phyloP scores from a whole-genome alignment of 2,329 filamentous ascomycete species.

The Pestalotiopsis sp. region DNA sequence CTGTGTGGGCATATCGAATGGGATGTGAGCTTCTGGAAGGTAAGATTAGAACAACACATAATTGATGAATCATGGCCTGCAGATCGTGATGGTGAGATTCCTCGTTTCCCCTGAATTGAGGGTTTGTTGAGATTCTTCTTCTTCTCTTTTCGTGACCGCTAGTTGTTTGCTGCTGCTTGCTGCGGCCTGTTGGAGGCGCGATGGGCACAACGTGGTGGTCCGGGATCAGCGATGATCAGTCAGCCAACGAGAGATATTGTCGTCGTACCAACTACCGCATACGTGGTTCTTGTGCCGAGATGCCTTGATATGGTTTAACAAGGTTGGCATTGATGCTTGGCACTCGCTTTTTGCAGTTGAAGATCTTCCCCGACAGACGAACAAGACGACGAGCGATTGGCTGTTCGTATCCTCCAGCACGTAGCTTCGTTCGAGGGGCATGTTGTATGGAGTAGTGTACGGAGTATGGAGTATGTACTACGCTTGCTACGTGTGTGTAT shows the following conservation, averaged over 20 bases:
- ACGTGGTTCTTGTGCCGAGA: not conserved
- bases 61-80: not conserved
- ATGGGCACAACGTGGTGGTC: slow-evolving; percentile 7
- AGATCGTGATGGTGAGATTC: not conserved
- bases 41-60: not conserved
- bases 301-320: not conserved
- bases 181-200: not conserved
- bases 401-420: not conserved
- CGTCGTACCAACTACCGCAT: not conserved
- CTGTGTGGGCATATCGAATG: not conserved
- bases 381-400: not conserved
- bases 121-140: not conserved
- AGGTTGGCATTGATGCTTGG: not conserved
- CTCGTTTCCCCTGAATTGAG: not conserved
- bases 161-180: not conserved
- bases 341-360: not conserved
- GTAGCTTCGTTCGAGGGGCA: too few species aligned
- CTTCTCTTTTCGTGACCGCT: not conserved
- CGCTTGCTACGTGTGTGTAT: not conserved
- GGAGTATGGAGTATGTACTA: not conserved
- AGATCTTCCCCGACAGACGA: not conserved
- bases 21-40: not conserved
- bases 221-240: not conserved
- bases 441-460: not conserved
- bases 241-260: not conserved